Base-by-base conservation (phyloP, 2,329 filamentous ascomycete genomes). In the Pyrenophora tritici-repentis region DNA sequence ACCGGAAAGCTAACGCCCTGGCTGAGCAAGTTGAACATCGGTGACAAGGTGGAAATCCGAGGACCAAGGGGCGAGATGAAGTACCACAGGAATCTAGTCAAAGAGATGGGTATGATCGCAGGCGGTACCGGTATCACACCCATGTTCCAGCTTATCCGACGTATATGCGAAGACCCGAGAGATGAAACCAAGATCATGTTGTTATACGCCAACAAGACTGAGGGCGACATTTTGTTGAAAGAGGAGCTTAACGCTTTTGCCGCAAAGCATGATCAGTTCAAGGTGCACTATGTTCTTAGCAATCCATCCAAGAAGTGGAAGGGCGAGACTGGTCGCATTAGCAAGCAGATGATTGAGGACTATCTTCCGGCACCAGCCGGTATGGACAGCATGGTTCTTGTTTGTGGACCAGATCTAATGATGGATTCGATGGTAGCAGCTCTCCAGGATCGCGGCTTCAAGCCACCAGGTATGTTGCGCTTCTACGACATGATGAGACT, bases 311-410 rank as follows among this genome's bases (percentile, higher is more conserved):
- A 49, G 1, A 43, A 35, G 14, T 61, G 58, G 58, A 31, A 37
- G 26, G 50, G 47, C 6, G 20, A 42, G 3, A 54, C 37, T 13
- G 54, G 54, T 1, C 50, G 50, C 13, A 39, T 57, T 1, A 46
- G 29, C 18, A 50, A 51, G 37, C 17, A 51, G n/a, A 47, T 57
- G 43, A 51, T 57, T 9, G 39, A 57, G 3, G n/a, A 45, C 5
- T 9, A 43, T 13, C 38, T 57, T 5, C 54, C 54, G 10, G 40
- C 42, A 1, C 54, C 54, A 12, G 53, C 53, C 6, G 89, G 90
- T 49, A 78, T 81, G 48, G 91, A 97, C 68, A 87, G 95, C 79
- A 97, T 97, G 84, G 83, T 97, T 62, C 83, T 97, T 55, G 82
- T 97, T 61, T 97, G 93, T 71, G 93, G 93, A 47, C 54, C 54